Evolutionary conservation across 1,139 yeast genomes (phyloP), one percentile per base, ranked within the genome.

Genomic region (Candida sp.): DNA sequence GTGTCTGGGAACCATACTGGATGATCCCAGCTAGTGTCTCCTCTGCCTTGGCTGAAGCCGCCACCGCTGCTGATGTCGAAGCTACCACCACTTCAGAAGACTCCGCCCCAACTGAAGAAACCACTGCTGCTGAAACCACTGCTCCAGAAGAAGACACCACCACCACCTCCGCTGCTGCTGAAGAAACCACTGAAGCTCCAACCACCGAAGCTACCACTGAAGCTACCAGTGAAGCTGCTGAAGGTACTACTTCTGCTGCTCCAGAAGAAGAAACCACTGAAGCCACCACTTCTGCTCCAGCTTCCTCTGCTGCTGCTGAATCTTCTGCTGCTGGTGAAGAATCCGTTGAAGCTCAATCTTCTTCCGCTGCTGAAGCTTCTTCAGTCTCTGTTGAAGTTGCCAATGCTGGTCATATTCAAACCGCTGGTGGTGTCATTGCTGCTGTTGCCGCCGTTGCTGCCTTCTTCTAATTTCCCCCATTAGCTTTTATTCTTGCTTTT

Each of bases 1-100:
- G 83, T 49, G 83, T 77, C 26, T 69, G 72, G 54, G 62, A 71
- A 34, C 68, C 68, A 49, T 65, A 54, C 51, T 77, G 80, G 81
- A 68, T 72, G 68, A 67, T 77, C 49, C 67, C 61, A 42, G 60
- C 63, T n/a, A 64, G 78, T 8, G 67, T 73, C 35, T 66, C 74
- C 4, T 53, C 68, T 12, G 69, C 58, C 4, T 61, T 77, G 42
- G 61, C 63, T 7, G 47, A 75, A 41, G 80, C 78, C 40, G 72
- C 65, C 37, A 55, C 61, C 42, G 52, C 58, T 11, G 48, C 51
- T n/a, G 46, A 49, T 28, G 44, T 42, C 11, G 44, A 43, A 30
- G 12, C 42, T n/a, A 12, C 42, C 17, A 11, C 30, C 30, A 26
- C 42, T 4, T 22, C 17, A n/a, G 32, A 17, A 3, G 28, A 33